phyloP scores from a whole-genome alignment of 495 filamentous ascomycete species.

The Talaromyces ruber region DNA sequence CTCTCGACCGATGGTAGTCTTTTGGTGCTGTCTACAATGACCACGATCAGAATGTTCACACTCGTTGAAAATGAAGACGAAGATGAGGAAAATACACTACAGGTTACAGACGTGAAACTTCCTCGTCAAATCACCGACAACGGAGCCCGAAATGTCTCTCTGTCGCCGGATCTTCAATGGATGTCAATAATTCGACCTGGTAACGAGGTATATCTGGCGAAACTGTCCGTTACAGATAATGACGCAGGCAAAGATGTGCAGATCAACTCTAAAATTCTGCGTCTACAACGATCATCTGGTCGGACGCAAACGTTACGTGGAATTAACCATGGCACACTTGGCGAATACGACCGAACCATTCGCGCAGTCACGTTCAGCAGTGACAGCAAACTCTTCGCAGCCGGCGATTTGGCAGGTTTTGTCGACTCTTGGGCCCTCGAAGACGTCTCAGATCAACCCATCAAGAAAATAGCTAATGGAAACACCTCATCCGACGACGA shows the following conservation, averaged over 20 bases:
- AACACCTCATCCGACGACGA: conserved; percentile 40
- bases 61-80: conserved; percentile 30
- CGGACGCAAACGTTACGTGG: not conserved
- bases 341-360: conserved; percentile 70
- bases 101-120: conserved; percentile 59
- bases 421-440: conserved; percentile 78
- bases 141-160: conserved; percentile 59
- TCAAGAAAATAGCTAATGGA: conserved; percentile 19
- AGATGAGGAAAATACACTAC: conserved; percentile 44
- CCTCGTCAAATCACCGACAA: conserved; percentile 34
- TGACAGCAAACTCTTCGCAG: conserved; percentile 68
- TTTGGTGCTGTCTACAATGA: conserved; percentile 67
- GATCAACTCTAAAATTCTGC: conserved; percentile 32
- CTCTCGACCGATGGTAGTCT: conserved; percentile 66
- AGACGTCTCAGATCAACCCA: conserved; percentile 34
- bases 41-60: conserved; percentile 70
- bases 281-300: not conserved
- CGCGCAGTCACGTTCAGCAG: conserved; percentile 69
- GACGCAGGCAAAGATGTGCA: conserved; percentile 25
- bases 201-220: conserved; percentile 38
- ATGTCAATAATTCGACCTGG: conserved; percentile 44
- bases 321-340: conserved; percentile 54
- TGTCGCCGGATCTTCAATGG: conserved; percentile 47
- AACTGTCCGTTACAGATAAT: conserved; percentile 27
- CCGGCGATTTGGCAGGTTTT: conserved; percentile 73